Evolutionary conservation across 169 alveolate genomes (phyloP).

Genomic region (Plasmodium berghei): DNA sequence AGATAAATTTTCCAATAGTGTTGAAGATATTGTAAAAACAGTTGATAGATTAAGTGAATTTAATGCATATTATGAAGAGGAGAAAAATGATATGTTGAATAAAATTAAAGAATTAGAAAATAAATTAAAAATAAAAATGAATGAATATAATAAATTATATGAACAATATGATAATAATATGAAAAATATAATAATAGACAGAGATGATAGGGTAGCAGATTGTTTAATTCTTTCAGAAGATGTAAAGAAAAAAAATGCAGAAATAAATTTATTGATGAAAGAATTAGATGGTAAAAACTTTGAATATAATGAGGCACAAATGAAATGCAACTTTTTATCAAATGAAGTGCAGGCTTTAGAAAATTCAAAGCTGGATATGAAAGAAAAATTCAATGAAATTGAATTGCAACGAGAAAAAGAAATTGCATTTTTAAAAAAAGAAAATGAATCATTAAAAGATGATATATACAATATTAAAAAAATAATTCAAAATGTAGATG

Average conservation of each 20-base stretch:
- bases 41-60: conserved; percentile 43
- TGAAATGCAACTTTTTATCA: conserved; percentile 66
- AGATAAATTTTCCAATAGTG: conserved; percentile 5
- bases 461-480: conserved; percentile 47
- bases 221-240: conserved; percentile 69
- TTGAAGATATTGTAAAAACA: conserved; percentile 46
- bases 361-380: conserved; percentile 18
- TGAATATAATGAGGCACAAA: conserved; percentile 51
- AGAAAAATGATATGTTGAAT: conserved; percentile 53
- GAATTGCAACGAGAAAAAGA: conserved; percentile 51
- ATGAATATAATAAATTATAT: conserved; percentile 51
- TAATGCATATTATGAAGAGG: conserved; percentile 59
- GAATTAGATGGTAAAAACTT: conserved; percentile 68
- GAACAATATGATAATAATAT: conserved; percentile 71
- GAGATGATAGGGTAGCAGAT: conserved; percentile 71
- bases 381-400: conserved; percentile 55
- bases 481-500: conserved; percentile 50
- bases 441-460: conserved; percentile 59
- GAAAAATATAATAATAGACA: conserved; percentile 37
- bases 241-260: conserved; percentile 62
- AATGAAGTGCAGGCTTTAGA: conserved; percentile 65
- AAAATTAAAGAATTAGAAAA: conserved; percentile 66
- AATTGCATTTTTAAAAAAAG: conserved; percentile 41
- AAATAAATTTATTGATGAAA: conserved; percentile 51
- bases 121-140: conserved; percentile 55